Conservation (phyloP, 2,329 filamentous ascomycete species). For the Neospermospora avenae region DNA sequence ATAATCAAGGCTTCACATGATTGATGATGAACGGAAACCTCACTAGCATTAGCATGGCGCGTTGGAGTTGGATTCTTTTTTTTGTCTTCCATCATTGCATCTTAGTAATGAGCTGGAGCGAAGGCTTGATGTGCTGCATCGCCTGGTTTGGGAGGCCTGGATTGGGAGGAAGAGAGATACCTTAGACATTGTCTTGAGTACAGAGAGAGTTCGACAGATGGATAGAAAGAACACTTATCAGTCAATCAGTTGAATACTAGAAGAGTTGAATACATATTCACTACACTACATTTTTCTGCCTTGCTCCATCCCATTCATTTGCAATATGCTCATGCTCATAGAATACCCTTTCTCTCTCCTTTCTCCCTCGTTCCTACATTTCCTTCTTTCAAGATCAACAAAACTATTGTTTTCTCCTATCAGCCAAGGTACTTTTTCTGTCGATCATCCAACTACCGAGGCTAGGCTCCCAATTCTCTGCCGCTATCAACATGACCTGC, state of each 20-base stretch:
- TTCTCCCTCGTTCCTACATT: not conserved
- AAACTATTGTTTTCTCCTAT: too few species aligned
- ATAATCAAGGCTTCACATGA: not conserved
- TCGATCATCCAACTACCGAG: too few species aligned
- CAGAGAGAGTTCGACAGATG: not conserved
- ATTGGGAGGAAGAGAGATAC: not conserved
- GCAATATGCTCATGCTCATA: too few species aligned
- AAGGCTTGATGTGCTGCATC: constrained; percentile 8
- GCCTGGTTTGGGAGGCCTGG: not conserved
- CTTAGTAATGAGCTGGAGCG: not conserved
- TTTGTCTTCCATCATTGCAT: not conserved
- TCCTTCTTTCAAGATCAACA: not conserved
- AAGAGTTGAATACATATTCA: not conserved
- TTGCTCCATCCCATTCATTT: not conserved
- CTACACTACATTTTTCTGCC: not conserved
- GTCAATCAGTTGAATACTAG: not conserved
- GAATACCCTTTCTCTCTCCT: not conserved
- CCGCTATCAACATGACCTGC: too few species aligned
- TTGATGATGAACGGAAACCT: not conserved
- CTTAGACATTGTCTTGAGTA: not conserved
- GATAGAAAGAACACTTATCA: not conserved
- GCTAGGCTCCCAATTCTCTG: too few species aligned
- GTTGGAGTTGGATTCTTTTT: not conserved
- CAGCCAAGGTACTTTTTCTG: too few species aligned
- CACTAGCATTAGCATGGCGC: constrained; percentile 7